Evolutionary conservation across 805 yeast species (phyloP).

Genomic region (Peterozyma toletana): DNA sequence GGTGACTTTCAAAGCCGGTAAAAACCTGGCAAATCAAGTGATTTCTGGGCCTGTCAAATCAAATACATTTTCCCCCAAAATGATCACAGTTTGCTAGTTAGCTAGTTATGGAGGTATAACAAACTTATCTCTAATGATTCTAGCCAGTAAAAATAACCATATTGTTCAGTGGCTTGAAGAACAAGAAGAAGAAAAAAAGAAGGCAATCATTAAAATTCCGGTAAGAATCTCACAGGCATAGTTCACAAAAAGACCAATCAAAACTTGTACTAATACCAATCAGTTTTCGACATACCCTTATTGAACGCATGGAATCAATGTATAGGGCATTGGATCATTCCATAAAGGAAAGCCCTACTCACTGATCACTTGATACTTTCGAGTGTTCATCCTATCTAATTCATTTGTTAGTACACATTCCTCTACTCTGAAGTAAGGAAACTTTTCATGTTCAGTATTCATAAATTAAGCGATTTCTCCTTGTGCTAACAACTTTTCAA

Average conservation of each 20-base stretch:
- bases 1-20: background rate
- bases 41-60: background rate
- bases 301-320: background rate
- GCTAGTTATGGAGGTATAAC: no score
- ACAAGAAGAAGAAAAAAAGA: slow-evolving; percentile 1
- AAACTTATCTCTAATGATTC: no score
- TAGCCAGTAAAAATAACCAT: no score
- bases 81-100: no score
- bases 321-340: slow-evolving; percentile 1
- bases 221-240: slow-evolving; percentile 1
- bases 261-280: background rate
- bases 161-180: no score
- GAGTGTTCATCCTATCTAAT: background rate
- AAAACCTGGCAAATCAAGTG: background rate
- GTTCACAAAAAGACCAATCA: background rate
- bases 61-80: no score
- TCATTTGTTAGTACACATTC: background rate
- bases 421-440: background rate
- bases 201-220: slow-evolving; percentile 1
- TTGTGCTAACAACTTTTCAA: slow-evolving; percentile 4
- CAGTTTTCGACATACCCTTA: slow-evolving; percentile 4
- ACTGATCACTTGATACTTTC: background rate
- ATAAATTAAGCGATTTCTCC: background rate
- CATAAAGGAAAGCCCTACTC: slow-evolving; percentile 4
- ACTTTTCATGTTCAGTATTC: background rate